Evolutionary conservation across 2,329 filamentous ascomycete species (phyloP), one percentile per base, ranked within the genome.

Genomic region (Alternaria infectoria): DNA sequence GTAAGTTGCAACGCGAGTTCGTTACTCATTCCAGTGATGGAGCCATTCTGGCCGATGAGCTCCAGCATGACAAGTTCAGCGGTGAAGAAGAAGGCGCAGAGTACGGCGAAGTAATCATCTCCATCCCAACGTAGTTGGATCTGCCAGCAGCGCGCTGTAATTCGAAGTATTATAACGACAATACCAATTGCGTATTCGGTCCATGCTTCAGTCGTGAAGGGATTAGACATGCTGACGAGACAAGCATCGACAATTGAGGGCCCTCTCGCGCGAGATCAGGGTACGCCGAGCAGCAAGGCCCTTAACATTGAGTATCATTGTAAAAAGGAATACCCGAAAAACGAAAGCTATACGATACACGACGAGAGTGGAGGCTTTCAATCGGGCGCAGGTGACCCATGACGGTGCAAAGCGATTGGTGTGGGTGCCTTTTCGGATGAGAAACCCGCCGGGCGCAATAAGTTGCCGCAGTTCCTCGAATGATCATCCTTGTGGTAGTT

Each of bases 181-280:
- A 63, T 62, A 13, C 63, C 63, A 25, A 65, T 30, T n/a, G 43
- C 59, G 54, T 65, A 65, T 40, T 65, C 63, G 25, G 51, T 62
- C 63, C 63, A 65, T 23, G 59, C 59, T 44, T 63, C 59, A 8
- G 44, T 56, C 36, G 61, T 57, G 45, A 62, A 62, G 7, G 63
- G 59, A 23, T 56, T 62, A 25, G 32, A 46, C 55, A 65, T 59
- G 17, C 25, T 54, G 45, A 19, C 15, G 21, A 43, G 23, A 21
- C 11, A 23, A 30, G 32, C 19, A 49, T 58, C 12, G n/a, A 40
- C 15, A 7, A 9, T 15, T 43, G 28, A 58, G 17, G n/a, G 45
- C 13, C 30, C 55, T 19, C 23, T 43, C 15, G 46, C 40, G 7
- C 23, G 6, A 23, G 15, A 45, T 19, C 10, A 45, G 43, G 43